Conservation (phyloP, 1,139 yeast genomes). For the Suhomyces bokatorum region DNA sequence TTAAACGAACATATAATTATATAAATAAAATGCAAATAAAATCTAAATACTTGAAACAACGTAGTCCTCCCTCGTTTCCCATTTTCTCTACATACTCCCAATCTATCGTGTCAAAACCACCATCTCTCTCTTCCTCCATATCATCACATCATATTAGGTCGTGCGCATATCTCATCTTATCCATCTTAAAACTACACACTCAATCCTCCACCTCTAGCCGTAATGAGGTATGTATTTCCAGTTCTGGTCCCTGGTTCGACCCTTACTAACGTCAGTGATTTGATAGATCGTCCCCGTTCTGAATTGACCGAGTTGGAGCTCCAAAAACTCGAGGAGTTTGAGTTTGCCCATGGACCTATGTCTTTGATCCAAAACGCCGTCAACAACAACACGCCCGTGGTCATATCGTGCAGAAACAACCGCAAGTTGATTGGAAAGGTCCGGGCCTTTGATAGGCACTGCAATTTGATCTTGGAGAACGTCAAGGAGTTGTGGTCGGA, state of each 20-base stretch:
- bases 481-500: constrained; percentile 94
- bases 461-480: constrained; percentile 88
- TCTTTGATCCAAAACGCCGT: constrained; percentile 81
- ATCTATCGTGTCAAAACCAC: no score
- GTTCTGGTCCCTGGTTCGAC: not conserved
- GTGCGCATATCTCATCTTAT: constrained; percentile 2
- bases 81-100: no score
- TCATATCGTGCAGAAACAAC: constrained; percentile 89
- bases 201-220: not conserved
- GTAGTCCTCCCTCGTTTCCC: no score
- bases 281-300: constrained; percentile 69
- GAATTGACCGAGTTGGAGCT: constrained; percentile 82
- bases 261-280: constrained; percentile 46
- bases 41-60: no score
- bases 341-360: constrained; percentile 89
- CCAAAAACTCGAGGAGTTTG: constrained; percentile 83
- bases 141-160: not conserved
- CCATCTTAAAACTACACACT: not conserved
- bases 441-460: constrained; percentile 93
- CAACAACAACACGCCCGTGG: constrained; percentile 69
- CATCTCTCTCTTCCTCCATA: no score
- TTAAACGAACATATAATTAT: no score
- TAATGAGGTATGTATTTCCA: constrained; percentile 14
- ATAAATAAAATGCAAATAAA: no score
- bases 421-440: constrained; percentile 88